Conservation (phyloP, 2,329 filamentous ascomycete genomes). For the Colletotrichum lini region DNA sequence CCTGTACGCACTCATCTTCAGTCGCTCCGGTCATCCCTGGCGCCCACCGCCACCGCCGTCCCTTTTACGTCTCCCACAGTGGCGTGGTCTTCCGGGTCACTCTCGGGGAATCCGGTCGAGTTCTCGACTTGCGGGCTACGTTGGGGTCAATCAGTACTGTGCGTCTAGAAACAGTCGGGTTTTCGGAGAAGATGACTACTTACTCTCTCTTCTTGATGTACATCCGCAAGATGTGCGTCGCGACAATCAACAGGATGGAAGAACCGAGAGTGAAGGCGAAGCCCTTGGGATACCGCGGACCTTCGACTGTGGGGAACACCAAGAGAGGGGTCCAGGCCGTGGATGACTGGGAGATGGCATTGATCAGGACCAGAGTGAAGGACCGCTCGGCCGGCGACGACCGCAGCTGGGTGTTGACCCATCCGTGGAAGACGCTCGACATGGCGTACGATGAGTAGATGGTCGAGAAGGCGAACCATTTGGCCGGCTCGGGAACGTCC, state of each 20-base stretch:
- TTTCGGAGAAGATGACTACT: not conserved
- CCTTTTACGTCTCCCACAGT: slow-evolving; percentile 16
- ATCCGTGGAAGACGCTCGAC: slow-evolving; percentile 37
- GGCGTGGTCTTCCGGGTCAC: slow-evolving; percentile 13
- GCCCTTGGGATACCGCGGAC: slow-evolving; percentile 59
- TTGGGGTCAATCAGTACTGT: not conserved
- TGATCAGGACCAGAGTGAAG: slow-evolving; percentile 36
- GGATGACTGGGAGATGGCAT: slow-evolving; percentile 66
- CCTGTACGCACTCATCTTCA: not conserved
- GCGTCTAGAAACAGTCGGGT: too few relatives aligned
- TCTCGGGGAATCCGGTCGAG: slow-evolving; percentile 12
- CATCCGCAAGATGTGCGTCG: slow-evolving; percentile 24
- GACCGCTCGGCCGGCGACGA: slow-evolving; percentile 30
- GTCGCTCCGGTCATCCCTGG: slow-evolving; percentile 1
- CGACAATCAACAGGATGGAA: slow-evolving; percentile 20
- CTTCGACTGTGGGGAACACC: slow-evolving; percentile 63
- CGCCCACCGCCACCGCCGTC: not conserved
- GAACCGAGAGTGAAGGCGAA: slow-evolving; percentile 55
- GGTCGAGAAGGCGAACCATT: slow-evolving; percentile 67
- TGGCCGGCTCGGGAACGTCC: slow-evolving; percentile 67
- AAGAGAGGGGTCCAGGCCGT: slow-evolving; percentile 70
- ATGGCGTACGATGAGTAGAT: slow-evolving; percentile 30
- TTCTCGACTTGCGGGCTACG: slow-evolving; percentile 31
- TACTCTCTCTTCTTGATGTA: slow-evolving; percentile 38
- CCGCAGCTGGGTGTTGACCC: slow-evolving; percentile 32